Percentiles rank a stretch among this genome's conserved stretches.
Conservation (phyloP, 73 alveolate species). For the Paraurostyla sp. region DNA sequence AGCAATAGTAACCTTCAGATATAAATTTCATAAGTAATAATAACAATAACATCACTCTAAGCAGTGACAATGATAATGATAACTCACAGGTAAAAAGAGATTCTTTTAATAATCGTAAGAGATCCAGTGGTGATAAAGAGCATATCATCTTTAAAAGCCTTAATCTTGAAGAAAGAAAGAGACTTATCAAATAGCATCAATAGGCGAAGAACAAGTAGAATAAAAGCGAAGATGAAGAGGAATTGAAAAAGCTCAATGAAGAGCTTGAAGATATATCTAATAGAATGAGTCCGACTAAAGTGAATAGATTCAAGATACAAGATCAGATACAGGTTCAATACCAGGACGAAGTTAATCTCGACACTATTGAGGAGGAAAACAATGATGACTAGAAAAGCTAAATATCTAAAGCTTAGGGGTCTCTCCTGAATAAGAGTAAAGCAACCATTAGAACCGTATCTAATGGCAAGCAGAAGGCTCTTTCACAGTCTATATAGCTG, state of each 20-base stretch:
- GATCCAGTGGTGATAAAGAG: background rate
- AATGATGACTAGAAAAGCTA: background rate
- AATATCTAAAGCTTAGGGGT: background rate
- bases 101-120: background rate
- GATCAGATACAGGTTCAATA: no score
- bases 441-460: no score
- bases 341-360: no score
- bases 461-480: no score
- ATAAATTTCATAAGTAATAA: background rate
- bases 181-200: conserved; percentile 15
- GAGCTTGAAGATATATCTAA: no score
- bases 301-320: no score
- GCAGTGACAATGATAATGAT: conserved; percentile 9
- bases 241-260: no score
- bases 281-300: no score
- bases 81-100: background rate
- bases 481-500: no score
- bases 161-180: conserved; percentile 42
- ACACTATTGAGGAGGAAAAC: conserved; percentile 20
- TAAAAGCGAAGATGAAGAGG: background rate
- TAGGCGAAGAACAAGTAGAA: background rate
- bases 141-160: background rate
- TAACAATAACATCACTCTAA: background rate
- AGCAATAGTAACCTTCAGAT: background rate
- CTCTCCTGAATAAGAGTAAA: no score